Evolutionary conservation across 2,329 filamentous ascomycete species (phyloP).

Genomic region (Daldinia sp.): DNA sequence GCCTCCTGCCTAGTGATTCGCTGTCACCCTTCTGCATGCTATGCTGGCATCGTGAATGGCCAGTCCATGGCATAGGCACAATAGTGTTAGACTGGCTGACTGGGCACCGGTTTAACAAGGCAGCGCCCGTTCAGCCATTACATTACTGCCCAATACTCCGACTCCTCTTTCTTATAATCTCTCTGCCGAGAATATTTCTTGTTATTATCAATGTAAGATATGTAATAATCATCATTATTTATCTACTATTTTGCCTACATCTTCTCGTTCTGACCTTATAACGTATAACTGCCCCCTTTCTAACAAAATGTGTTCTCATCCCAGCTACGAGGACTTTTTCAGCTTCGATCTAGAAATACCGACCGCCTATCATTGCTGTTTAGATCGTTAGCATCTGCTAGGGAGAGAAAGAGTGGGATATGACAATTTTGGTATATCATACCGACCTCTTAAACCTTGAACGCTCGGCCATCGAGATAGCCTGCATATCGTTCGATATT

Average conservation of each 20-base stretch:
- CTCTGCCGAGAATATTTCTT: not conserved
- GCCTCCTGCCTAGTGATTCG: slow-evolving; percentile 18
- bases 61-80: not conserved
- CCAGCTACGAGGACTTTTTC: not conserved
- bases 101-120: slow-evolving; percentile 5
- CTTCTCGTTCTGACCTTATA: not conserved
- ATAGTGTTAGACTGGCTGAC: slow-evolving; percentile 3
- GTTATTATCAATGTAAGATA: not conserved
- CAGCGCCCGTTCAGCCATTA: slow-evolving; percentile 2
- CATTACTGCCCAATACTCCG: slow-evolving; percentile 7
- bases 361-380: not conserved
- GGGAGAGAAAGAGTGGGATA: not conserved
- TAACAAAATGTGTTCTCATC: not conserved
- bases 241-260: not conserved
- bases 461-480: not conserved
- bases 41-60: slow-evolving; percentile 19
- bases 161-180: slow-evolving; percentile 6
- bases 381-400: not conserved
- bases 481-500: not conserved
- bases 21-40: slow-evolving; percentile 9
- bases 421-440: not conserved
- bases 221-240: not conserved
- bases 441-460: not conserved
- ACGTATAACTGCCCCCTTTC: not conserved
- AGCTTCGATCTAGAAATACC: not conserved